A percentile compares a stretch with the other conserved stretches of the same genome.
Conservation (phyloP, 106 monocot species). For the Agapanthus africanus region DNA sequence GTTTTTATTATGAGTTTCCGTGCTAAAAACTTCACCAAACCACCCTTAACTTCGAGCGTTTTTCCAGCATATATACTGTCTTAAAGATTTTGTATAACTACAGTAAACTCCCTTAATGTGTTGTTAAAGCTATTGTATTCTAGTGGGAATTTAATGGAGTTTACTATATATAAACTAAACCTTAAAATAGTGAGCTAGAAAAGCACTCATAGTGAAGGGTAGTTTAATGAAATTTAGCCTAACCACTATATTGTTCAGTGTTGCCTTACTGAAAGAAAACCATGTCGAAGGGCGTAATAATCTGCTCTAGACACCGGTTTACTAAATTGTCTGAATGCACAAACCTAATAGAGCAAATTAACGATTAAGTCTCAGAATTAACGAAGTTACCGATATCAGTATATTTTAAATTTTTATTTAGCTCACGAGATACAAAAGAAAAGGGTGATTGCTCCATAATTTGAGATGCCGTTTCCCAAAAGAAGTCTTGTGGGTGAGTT, state of each 20-base stretch:
- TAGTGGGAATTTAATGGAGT: no score
- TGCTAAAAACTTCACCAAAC: no score
- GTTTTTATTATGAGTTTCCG: not conserved
- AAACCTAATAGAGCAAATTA: slow-evolving; percentile 17
- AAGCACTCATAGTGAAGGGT: no score
- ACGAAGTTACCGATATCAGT: not conserved
- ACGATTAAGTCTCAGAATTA: not conserved
- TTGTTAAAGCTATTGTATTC: no score
- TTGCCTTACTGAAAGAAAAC: slow-evolving; percentile 34
- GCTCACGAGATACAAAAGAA: slow-evolving; percentile 34
- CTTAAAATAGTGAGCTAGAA: no score
- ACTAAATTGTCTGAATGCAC: slow-evolving; percentile 25
- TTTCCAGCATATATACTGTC: no score
- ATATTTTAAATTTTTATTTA: no score
- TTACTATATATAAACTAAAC: no score
- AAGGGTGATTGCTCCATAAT: slow-evolving; percentile 28
- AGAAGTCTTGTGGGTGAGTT: slow-evolving; percentile 31
- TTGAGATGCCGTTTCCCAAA: slow-evolving; percentile 39
- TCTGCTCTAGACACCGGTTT: slow-evolving; percentile 36
- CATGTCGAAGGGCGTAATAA: slow-evolving; percentile 39
- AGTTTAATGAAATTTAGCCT: no score
- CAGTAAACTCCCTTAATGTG: no score
- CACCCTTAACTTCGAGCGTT: no score
- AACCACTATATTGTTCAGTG: not conserved
- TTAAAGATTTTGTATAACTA: no score